Evolutionary conservation across 495 filamentous ascomycete genomes (phyloP).

Genomic region (Hypoxylon lienhwacheense): DNA sequence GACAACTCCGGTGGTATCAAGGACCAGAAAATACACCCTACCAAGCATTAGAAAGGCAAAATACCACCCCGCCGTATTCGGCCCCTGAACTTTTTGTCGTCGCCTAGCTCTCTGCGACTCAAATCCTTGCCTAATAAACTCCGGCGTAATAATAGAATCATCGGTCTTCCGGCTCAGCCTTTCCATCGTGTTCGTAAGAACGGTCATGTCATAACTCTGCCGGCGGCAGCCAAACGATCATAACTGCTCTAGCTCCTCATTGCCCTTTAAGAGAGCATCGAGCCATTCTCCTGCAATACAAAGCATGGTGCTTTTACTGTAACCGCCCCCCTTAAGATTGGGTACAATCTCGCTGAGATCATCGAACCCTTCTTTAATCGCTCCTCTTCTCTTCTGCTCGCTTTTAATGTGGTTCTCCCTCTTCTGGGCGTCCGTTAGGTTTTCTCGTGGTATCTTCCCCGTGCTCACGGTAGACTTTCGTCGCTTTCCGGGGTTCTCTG

Average conservation of each 20-base stretch:
- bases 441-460: slow-evolving; percentile 64
- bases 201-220: slow-evolving; percentile 31
- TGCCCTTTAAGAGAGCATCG: slow-evolving; percentile 68
- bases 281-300: slow-evolving; percentile 72
- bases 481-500: slow-evolving; percentile 36
- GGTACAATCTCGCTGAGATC: slow-evolving; percentile 73
- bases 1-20: slow-evolving; percentile 33
- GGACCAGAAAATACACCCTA: slow-evolving; percentile 24
- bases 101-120: slow-evolving; percentile 22
- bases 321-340: slow-evolving; percentile 64
- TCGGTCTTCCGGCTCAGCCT: neutral
- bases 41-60: slow-evolving; percentile 4
- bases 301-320: slow-evolving; percentile 79
- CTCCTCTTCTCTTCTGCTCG: slow-evolving; percentile 79
- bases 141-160: slow-evolving; percentile 24
- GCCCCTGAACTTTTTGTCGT: slow-evolving; percentile 20
- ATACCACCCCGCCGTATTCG: slow-evolving; percentile 10
- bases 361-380: slow-evolving; percentile 77
- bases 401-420: slow-evolving; percentile 85
- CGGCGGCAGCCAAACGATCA: slow-evolving; percentile 42
- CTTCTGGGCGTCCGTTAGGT: slow-evolving; percentile 82
- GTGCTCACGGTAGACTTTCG: slow-evolving; percentile 31
- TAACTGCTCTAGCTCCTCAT: slow-evolving; percentile 53
- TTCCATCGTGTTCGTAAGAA: neutral
- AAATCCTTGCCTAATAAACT: slow-evolving; percentile 28